Percentiles rank a stretch among this genome's conserved stretches.
Conservation (phyloP, 441 rosid species). For the Populus hybrid region DNA sequence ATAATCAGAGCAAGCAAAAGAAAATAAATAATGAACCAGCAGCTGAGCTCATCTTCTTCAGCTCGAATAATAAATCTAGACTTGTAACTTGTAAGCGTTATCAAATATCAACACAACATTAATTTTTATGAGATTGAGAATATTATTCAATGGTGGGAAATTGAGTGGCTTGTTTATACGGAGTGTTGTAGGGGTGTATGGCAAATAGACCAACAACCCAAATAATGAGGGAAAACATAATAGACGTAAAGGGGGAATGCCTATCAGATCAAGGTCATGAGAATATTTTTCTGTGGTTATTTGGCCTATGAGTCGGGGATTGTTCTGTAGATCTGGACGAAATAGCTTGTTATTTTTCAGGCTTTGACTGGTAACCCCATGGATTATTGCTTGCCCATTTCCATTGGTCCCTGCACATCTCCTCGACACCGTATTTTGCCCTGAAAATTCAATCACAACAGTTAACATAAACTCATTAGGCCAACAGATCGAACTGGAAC, state of each 20-base stretch:
- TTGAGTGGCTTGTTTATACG: background rate
- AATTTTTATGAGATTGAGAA: no score
- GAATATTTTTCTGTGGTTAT: background rate
- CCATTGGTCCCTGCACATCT: slow-evolving; percentile 94
- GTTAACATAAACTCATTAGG: background rate
- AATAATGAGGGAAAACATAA: background rate
- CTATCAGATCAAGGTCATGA: background rate
- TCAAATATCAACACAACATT: background rate
- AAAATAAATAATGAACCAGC: background rate
- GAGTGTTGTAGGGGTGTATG: background rate
- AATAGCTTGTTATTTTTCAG: slow-evolving; percentile 21
- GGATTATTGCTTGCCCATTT: slow-evolving; percentile 96
- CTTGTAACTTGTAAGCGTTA: background rate
- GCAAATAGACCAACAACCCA: background rate
- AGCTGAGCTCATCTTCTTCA: background rate
- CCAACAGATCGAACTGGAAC: background rate
- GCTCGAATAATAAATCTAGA: background rate
- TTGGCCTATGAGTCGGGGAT: background rate
- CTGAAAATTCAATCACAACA: slow-evolving; percentile 34
- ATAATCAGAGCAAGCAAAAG: background rate
- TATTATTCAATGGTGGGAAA: background rate
- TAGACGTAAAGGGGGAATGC: background rate
- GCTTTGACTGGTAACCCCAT: slow-evolving; percentile 63
- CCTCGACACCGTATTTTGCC: slow-evolving; percentile 70
- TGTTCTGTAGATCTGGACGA: background rate